phyloP scores from a whole-genome alignment of 75 land plant genomes.

The Cupressus sempervirens region DNA sequence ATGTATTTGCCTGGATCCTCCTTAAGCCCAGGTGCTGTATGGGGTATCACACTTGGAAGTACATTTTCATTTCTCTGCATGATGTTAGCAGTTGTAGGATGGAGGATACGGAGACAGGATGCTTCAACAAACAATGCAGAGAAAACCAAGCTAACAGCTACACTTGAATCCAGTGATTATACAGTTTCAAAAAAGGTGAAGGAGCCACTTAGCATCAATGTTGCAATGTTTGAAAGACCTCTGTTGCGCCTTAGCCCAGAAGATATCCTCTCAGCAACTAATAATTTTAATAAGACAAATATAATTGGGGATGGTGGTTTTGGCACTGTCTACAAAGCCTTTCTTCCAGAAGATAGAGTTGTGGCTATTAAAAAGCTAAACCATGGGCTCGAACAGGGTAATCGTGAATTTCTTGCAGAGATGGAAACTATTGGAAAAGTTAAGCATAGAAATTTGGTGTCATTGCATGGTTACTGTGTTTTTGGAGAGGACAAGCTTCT shows the following conservation, averaged over 20 bases:
- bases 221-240: slow-evolving; percentile 65
- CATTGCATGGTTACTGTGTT: slow-evolving; percentile 61
- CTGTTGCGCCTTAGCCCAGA: slow-evolving; percentile 33
- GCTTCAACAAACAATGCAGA: slow-evolving; percentile 15
- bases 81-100: slow-evolving; percentile 22
- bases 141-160: slow-evolving; percentile 20
- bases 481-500: slow-evolving; percentile 58
- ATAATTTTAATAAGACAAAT: slow-evolving; percentile 48
- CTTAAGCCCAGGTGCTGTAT: slow-evolving; percentile 21
- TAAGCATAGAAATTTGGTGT: slow-evolving; percentile 60
- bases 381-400: slow-evolving; percentile 37
- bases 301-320: slow-evolving; percentile 67
- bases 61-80: slow-evolving; percentile 11
- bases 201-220: slow-evolving; percentile 68
- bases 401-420: slow-evolving; percentile 65
- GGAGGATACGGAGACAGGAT: slow-evolving; percentile 23
- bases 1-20: slow-evolving; percentile 12
- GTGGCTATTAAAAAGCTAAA: slow-evolving; percentile 58
- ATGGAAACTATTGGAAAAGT: slow-evolving; percentile 76
- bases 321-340: slow-evolving; percentile 59
- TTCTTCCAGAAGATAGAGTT: slow-evolving; percentile 35
- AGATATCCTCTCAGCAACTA: slow-evolving; percentile 50
- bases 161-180: slow-evolving; percentile 23
- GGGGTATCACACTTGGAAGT: slow-evolving; percentile 22
- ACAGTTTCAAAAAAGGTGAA: slow-evolving; percentile 34